Conservation (phyloP, 306 rosid genomes). For the Prunus armeniaca region DNA sequence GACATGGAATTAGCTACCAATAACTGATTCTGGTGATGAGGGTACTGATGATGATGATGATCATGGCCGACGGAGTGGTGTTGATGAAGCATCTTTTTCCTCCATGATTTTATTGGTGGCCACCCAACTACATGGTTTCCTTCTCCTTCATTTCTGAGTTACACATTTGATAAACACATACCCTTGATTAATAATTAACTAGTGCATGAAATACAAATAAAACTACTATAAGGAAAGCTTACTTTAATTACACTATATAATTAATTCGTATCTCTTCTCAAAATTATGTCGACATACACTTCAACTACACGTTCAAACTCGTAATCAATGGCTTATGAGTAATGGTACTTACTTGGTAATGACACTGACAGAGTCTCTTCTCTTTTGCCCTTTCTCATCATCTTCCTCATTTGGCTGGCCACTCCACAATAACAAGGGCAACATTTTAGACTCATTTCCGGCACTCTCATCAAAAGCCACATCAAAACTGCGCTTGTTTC, state of each 20-base stretch:
- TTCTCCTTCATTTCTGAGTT: slow-evolving; percentile 34
- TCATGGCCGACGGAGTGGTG: slow-evolving; percentile 19
- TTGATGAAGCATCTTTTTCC: slow-evolving; percentile 46
- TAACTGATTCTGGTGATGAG: slow-evolving; percentile 3
- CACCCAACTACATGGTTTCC: slow-evolving; percentile 62
- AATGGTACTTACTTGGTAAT: slow-evolving; percentile 44
- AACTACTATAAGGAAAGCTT: neutral
- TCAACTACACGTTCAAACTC: no score
- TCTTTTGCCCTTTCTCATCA: slow-evolving; percentile 35
- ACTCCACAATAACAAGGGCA: slow-evolving; percentile 55
- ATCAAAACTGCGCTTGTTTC: slow-evolving; percentile 56
- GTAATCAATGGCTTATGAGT: no score
- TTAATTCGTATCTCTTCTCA: neutral
- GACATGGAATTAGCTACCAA: slow-evolving; percentile 25
- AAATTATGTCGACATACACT: neutral
- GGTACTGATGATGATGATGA: neutral
- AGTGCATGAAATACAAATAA: neutral
- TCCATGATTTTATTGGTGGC: slow-evolving; percentile 87
- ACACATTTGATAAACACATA: neutral
- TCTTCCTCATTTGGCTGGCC: slow-evolving; percentile 74
- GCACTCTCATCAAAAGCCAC: slow-evolving; percentile 43
- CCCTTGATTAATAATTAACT: neutral
- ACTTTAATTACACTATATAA: neutral
- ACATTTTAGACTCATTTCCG: slow-evolving; percentile 13
- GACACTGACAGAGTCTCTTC: slow-evolving; percentile 24